phyloP scores from a whole-genome alignment of 1,284 basidiomycete genomes.

The Fomitopsis palustris region DNA sequence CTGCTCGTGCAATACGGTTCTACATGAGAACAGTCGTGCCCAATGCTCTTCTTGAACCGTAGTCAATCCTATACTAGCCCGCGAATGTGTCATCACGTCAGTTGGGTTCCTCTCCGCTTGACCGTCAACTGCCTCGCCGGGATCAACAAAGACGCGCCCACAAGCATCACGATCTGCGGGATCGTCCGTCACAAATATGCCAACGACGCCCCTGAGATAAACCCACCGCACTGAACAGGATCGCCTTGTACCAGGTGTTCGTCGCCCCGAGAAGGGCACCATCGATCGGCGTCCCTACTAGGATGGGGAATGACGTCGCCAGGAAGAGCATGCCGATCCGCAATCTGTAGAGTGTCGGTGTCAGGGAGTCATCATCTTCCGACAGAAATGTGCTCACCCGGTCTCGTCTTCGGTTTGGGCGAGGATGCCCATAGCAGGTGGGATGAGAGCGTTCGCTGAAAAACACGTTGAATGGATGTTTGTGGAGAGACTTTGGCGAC shows the following conservation, averaged over 20 bases:
- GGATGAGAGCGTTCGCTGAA: background rate
- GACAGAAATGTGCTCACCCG: background rate
- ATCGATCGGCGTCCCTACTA: conserved; percentile 1
- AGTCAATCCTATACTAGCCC: no score
- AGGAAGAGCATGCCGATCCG: conserved; percentile 1
- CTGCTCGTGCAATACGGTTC: background rate
- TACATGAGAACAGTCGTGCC: no score
- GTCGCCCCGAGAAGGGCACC: background rate
- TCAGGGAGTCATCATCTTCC: background rate
- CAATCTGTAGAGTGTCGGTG: background rate
- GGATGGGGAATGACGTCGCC: background rate
- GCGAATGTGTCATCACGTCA: no score
- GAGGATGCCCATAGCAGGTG: background rate
- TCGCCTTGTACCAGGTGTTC: conserved; percentile 1
- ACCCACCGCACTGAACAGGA: background rate
- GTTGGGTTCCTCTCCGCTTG: background rate
- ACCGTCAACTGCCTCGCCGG: background rate
- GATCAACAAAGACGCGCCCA: background rate
- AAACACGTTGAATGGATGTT: background rate
- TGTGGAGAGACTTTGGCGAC: background rate
- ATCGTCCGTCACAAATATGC: background rate
- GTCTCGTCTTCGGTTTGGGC: background rate
- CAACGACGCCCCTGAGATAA: background rate
- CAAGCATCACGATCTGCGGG: background rate
- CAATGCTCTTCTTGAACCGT: no score